Conservation (phyloP, 495 filamentous ascomycete genomes). For the Talaromyces nanjingensis region DNA sequence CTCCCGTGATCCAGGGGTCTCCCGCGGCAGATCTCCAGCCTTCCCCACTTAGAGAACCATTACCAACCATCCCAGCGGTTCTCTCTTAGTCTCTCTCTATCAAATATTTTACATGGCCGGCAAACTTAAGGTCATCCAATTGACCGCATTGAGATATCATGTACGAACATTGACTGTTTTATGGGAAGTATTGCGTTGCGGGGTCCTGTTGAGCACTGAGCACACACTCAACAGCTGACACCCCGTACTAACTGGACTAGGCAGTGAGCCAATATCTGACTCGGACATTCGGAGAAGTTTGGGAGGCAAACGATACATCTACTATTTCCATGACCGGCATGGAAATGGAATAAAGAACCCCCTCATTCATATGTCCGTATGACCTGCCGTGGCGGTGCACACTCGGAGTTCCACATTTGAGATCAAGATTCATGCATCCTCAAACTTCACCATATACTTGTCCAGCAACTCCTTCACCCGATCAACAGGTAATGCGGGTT, state of each 20-base stretch:
- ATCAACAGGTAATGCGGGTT: background rate
- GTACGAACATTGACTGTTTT: background rate
- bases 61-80: slow-evolving; percentile 52
- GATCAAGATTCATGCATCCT: background rate
- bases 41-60: slow-evolving; percentile 31
- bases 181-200: background rate
- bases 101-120: background rate
- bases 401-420: background rate
- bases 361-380: background rate
- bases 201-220: background rate
- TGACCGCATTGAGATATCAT: background rate
- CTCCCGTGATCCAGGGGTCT: background rate
- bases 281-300: background rate
- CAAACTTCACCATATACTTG: background rate
- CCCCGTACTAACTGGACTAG: background rate
- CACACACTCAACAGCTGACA: background rate
- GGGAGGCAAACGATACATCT: background rate
- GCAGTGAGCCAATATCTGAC: background rate
- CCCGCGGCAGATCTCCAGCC: background rate
- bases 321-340: too few relatives aligned
- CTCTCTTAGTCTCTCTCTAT: background rate
- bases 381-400: background rate
- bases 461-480: slow-evolving; percentile 3
- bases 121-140: background rate
- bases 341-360: background rate